phyloP scores from a whole-genome alignment of 2,329 filamentous ascomycete species.

The Penicillium sp. region DNA sequence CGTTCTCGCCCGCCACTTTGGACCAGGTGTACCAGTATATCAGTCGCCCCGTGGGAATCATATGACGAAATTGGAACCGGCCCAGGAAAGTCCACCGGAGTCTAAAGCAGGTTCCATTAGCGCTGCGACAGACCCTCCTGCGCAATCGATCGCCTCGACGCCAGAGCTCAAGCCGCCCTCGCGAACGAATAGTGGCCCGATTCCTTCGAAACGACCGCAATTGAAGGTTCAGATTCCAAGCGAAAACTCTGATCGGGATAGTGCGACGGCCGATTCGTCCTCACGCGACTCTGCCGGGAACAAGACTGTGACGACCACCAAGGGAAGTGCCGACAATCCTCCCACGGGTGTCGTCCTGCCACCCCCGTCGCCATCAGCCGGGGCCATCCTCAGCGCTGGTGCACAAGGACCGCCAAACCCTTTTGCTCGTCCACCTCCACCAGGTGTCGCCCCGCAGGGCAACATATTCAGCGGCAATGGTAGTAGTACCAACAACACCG shows the following conservation, averaged over 20 bases:
- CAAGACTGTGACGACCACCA: conserved; percentile 58
- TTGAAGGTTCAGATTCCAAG: conserved; percentile 94
- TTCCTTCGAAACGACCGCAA: conserved; percentile 69
- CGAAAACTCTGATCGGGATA: conserved; percentile 73
- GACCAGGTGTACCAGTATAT: conserved; percentile 59
- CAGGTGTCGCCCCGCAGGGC: conserved; percentile 44
- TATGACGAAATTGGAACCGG: conserved; percentile 34
- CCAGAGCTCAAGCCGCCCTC: conserved; percentile 71
- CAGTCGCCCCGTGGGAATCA: conserved; percentile 47
- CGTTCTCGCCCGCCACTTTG: conserved; percentile 79
- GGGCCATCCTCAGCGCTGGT: conserved; percentile 81
- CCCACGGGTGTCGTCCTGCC: conserved; percentile 76
- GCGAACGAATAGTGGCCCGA: conserved; percentile 71
- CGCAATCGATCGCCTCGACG: conserved; percentile 59
- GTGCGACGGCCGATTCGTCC: conserved; percentile 68
- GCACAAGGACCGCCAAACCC: conserved; percentile 92
- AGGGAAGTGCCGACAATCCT: conserved; percentile 52
- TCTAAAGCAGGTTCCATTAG: conserved; percentile 60
- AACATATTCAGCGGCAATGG: conserved; percentile 42
- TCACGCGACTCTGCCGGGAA: conserved; percentile 61
- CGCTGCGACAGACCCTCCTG: conserved; percentile 47
- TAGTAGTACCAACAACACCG: conserved; percentile 12
- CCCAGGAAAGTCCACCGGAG: conserved; percentile 49
- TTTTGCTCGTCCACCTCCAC: conserved; percentile 82
- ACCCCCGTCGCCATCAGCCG: conserved; percentile 86